A percentile compares a stretch with the other conserved stretches of the same genome.
Evolutionary conservation across 306 rosid species (phyloP).

Genomic region (Senna tora): DNA sequence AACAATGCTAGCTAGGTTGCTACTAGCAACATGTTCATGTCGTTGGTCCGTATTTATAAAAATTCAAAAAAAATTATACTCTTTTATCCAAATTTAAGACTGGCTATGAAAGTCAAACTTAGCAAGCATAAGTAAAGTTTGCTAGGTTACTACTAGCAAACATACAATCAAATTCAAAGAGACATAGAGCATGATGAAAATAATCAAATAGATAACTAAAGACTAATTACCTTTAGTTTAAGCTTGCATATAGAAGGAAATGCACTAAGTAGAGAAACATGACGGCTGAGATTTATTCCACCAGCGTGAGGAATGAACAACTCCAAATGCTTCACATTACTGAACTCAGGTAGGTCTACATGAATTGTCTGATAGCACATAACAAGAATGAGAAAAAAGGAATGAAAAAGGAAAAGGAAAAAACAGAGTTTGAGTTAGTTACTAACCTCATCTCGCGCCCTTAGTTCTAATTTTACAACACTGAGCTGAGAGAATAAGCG

Average conservation of each 20-base stretch:
- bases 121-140: no score
- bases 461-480: neutral
- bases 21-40: no score
- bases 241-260: slow-evolving; percentile 20
- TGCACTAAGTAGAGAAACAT: slow-evolving; percentile 15
- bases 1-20: no score
- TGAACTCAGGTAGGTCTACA: slow-evolving; percentile 1
- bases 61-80: no score
- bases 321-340: slow-evolving; percentile 27
- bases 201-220: neutral
- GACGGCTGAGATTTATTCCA: neutral
- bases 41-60: no score
- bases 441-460: neutral
- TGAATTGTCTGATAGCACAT: neutral
- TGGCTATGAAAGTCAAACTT: no score
- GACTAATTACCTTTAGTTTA: slow-evolving; percentile 21
- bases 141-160: no score
- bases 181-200: neutral
- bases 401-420: slow-evolving; percentile 7
- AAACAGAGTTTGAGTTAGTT: neutral
- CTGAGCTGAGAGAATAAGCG: neutral
- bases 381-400: neutral
- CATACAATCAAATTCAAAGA: no score
- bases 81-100: no score
- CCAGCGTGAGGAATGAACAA: neutral